Conservation (phyloP, 1,139 yeast species). For the Keqinozyma sinolaborantium region DNA sequence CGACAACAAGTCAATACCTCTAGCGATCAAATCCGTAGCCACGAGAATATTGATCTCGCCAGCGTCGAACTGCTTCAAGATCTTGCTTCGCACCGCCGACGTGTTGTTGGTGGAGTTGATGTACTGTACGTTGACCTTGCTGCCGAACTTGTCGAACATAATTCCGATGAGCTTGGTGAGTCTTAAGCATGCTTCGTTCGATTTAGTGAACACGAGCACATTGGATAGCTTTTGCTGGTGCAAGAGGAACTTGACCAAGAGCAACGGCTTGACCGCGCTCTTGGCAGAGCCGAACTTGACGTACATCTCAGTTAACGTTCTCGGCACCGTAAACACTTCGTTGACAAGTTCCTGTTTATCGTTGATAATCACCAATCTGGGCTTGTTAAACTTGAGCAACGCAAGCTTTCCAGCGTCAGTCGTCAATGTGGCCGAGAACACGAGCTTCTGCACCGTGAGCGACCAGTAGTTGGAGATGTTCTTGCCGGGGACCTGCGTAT, state of each 20-base stretch:
- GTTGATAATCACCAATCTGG: conserved; percentile 71
- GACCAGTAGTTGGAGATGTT: conserved; percentile 27
- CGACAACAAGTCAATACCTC: conserved; percentile 83
- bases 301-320: conserved; percentile 48
- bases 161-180: conserved; percentile 58
- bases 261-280: conserved; percentile 69
- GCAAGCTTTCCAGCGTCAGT: conserved; percentile 88
- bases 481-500: conserved; percentile 10
- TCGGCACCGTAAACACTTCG: conserved; percentile 56
- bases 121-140: conserved; percentile 21
- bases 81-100: conserved; percentile 35
- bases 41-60: conserved; percentile 56
- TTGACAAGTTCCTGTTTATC: conserved; percentile 46
- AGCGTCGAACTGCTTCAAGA: conserved; percentile 54
- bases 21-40: conserved; percentile 89
- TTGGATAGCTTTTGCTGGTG: conserved; percentile 25
- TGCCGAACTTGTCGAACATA: conserved; percentile 27
- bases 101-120: conserved; percentile 52
- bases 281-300: conserved; percentile 53
- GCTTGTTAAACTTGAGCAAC: conserved; percentile 61
- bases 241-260: conserved; percentile 55
- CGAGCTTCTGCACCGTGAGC: conserved; percentile 49
- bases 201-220: conserved; percentile 70
- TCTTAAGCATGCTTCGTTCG: conserved; percentile 83
- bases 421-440: conserved; percentile 91